Percentiles rank a stretch among this genome's conserved stretches.
phyloP scores from a whole-genome alignment of 345 rosid species.

The Trapa bicornis region DNA sequence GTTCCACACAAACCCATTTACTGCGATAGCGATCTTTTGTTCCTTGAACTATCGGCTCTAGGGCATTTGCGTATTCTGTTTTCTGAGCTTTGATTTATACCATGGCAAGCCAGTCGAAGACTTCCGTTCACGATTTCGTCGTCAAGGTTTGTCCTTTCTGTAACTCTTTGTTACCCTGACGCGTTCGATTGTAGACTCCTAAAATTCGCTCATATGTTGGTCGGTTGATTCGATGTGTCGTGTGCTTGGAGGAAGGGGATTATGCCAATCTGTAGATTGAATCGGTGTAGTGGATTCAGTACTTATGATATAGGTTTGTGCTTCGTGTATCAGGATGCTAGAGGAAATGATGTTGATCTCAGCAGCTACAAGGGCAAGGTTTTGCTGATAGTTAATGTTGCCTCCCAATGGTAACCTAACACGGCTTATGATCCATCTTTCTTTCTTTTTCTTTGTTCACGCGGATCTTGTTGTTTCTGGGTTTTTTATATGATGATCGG shows the following conservation, averaged over 20 bases:
- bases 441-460: background rate
- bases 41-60: constrained; percentile 6
- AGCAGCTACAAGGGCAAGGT: constrained; percentile 76
- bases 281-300: background rate
- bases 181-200: background rate
- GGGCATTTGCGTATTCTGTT: constrained; percentile 12
- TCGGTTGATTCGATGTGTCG: background rate
- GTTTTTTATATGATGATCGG: background rate
- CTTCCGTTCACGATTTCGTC: constrained; percentile 63
- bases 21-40: constrained; percentile 10
- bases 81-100: constrained; percentile 30
- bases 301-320: background rate
- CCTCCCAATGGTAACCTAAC: constrained; percentile 69
- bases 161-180: background rate
- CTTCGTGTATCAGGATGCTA: constrained; percentile 46
- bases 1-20: constrained; percentile 15
- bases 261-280: too few species aligned
- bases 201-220: background rate
- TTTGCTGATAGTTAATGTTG: constrained; percentile 86
- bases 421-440: background rate
- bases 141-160: constrained; percentile 47
- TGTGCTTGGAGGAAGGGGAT: too few species aligned
- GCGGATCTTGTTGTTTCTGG: background rate
- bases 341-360: constrained; percentile 63
- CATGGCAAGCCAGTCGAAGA: constrained; percentile 47